A percentile compares a stretch with the other conserved stretches of the same genome.
phyloP scores from a whole-genome alignment of 768 basidiomycete species.

The Collybiopsis luxurians region DNA sequence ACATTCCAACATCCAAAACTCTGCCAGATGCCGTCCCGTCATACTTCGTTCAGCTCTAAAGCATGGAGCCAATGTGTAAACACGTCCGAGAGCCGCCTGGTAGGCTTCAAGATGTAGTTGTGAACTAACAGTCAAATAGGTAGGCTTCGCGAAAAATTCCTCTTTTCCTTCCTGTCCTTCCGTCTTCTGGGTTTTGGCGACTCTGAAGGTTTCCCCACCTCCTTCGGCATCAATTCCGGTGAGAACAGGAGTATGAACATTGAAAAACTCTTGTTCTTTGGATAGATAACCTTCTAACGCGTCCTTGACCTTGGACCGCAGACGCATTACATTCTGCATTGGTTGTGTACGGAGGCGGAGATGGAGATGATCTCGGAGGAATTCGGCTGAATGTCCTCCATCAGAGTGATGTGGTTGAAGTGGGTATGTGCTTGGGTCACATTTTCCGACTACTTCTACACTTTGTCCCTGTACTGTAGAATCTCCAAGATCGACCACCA shows the following conservation, averaged over 20 bases:
- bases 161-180: constrained; percentile 14
- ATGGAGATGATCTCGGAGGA: constrained; percentile 84
- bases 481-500: constrained; percentile 28
- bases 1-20: constrained; percentile 99
- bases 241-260: constrained; percentile 82
- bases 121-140: constrained; percentile 92
- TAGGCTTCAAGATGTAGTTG: constrained; percentile 95
- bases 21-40: constrained; percentile 89
- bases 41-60: constrained; percentile 92
- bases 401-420: constrained; percentile 23
- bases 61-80: constrained; percentile 90
- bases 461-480: constrained; percentile 15
- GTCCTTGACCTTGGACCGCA: constrained; percentile 55
- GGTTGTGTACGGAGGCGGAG: constrained; percentile 78
- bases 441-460: constrained; percentile 42
- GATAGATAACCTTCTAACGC: constrained; percentile 50
- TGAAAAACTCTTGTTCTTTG: constrained; percentile 65
- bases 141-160: constrained; percentile 73
- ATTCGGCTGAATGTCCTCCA: constrained; percentile 79
- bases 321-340: constrained; percentile 42
- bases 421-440: constrained; percentile 41
- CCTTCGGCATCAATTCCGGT: constrained; percentile 96
- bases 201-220: constrained; percentile 86
- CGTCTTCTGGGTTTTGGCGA: constrained; percentile 36
- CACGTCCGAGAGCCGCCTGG: constrained; percentile 71